Percentiles rank a stretch among this genome's conserved stretches.
Evolutionary conservation across 2,329 filamentous ascomycete species (phyloP).

Genomic region (Chlorencoelia australis): DNA sequence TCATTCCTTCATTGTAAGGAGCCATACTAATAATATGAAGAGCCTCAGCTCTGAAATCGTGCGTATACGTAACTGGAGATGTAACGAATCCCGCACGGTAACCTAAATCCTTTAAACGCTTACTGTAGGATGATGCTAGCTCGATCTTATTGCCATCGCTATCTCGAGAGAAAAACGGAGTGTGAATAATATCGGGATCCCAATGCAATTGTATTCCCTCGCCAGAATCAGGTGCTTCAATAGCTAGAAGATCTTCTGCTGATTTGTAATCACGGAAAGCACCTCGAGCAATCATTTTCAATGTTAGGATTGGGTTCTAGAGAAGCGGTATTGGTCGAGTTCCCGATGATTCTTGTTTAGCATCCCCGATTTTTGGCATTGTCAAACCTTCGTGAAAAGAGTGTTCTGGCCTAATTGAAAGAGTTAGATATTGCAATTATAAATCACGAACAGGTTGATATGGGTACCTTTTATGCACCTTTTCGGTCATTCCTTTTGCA

Average conservation of each 20-base stretch:
- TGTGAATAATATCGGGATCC: conserved; percentile 6
- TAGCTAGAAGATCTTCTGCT: conserved; percentile 5
- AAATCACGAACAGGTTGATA: too few species aligned
- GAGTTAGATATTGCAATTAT: conserved; percentile 5
- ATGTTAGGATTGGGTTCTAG: conserved; percentile 7
- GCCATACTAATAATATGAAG: conserved; percentile 6
- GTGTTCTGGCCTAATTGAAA: conserved; percentile 8
- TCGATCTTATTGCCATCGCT: conserved; percentile 2
- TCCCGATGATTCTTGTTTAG: too few species aligned
- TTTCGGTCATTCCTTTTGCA: conserved; percentile 7
- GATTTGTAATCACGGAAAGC: conserved; percentile 7
- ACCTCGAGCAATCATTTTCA: conserved; percentile 2
- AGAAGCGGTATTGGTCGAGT: conserved; percentile 7
- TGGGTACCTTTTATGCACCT: conserved; percentile 8
- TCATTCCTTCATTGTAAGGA: not conserved
- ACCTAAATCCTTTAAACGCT: conserved; percentile 7
- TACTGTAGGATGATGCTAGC: conserved; percentile 8
- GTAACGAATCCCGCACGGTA: conserved; percentile 5
- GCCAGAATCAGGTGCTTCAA: conserved; percentile 7
- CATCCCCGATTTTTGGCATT: too few species aligned
- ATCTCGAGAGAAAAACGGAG: conserved; percentile 8
- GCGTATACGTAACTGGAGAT: conserved; percentile 3
- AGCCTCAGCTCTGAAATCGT: conserved; percentile 8
- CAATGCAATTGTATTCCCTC: conserved; percentile 8
- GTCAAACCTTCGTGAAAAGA: conserved; percentile 6